These are phyloP conservation scores for Betula pendula DNA, from an alignment of 306 rosid species.

Conservation along the genomic window DNA sequence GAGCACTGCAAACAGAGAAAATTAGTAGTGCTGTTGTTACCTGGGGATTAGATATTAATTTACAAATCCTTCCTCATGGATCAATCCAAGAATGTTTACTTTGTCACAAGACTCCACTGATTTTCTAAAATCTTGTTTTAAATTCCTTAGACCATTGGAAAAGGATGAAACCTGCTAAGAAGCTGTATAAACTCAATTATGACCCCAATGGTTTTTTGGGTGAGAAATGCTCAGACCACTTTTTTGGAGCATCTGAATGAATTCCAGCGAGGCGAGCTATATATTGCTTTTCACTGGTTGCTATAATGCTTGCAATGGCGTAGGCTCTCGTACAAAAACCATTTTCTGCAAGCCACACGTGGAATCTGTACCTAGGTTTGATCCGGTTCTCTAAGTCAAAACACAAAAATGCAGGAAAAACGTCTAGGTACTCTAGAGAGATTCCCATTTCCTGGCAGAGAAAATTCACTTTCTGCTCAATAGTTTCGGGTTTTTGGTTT, in stretches of 20 bases:
- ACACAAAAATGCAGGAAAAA: slow-evolving; percentile 62
- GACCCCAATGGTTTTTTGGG: slow-evolving; percentile 9
- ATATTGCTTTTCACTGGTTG: slow-evolving; percentile 62
- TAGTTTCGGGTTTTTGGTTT: slow-evolving; percentile 54
- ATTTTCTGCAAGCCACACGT: slow-evolving; percentile 56
- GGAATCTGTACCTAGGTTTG: slow-evolving; percentile 69
- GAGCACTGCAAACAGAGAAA: background rate
- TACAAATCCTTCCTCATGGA: slow-evolving; percentile 1
- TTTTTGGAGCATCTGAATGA: slow-evolving; percentile 80
- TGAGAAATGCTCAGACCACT: slow-evolving; percentile 69
- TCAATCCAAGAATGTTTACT: background rate
- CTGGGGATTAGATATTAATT: background rate
- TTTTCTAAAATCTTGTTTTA: background rate
- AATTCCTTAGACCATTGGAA: background rate
- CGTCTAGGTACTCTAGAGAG: slow-evolving; percentile 42
- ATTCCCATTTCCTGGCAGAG: slow-evolving; percentile 54
- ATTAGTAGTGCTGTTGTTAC: background rate
- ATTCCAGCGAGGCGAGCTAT: slow-evolving; percentile 44
- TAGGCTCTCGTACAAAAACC: slow-evolving; percentile 49
- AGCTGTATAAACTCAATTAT: slow-evolving; percentile 25
- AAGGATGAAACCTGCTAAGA: slow-evolving; percentile 13
- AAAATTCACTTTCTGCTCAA: slow-evolving; percentile 59
- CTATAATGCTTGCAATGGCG: slow-evolving; percentile 67
- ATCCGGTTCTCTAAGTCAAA: slow-evolving; percentile 69
- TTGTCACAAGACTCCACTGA: background rate